phyloP scores from a whole-genome alignment of 75 land plant genomes.

The Picea glauca region DNA sequence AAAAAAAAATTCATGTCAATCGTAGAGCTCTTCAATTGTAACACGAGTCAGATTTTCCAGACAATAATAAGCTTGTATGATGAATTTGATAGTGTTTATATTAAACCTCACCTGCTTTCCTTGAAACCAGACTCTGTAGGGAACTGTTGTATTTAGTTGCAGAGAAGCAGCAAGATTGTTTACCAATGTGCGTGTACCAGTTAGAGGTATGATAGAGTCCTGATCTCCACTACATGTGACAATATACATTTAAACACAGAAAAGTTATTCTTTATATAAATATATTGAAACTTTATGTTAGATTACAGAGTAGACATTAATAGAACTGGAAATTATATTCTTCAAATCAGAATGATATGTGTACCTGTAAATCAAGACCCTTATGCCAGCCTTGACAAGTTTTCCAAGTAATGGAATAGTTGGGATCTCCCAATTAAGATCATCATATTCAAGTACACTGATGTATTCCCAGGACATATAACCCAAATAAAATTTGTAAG shows the following conservation, averaged over 20 bases:
- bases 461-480: not conserved
- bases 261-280: not conserved
- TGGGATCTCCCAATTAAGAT: slow-evolving; percentile 9
- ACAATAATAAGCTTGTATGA: not conserved
- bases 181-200: slow-evolving; percentile 28
- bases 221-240: slow-evolving; percentile 30
- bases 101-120: slow-evolving; percentile 18
- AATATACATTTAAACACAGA: not conserved
- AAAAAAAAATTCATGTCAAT: not conserved
- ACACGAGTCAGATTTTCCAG: not conserved
- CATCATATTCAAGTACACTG: not conserved
- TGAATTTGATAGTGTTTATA: not conserved
- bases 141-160: slow-evolving; percentile 11
- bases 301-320: not conserved
- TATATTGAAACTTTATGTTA: not conserved
- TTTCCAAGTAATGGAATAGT: slow-evolving; percentile 10
- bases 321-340: not conserved
- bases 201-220: slow-evolving; percentile 40
- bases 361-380: slow-evolving; percentile 11
- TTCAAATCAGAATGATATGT: not conserved
- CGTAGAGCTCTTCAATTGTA: not conserved
- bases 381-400: slow-evolving; percentile 1
- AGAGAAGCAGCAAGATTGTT: slow-evolving; percentile 12
- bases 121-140: slow-evolving; percentile 27
- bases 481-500: not conserved